Base-by-base conservation (phyloP, 306 rosid species). In the Cicer yamashitae region DNA sequence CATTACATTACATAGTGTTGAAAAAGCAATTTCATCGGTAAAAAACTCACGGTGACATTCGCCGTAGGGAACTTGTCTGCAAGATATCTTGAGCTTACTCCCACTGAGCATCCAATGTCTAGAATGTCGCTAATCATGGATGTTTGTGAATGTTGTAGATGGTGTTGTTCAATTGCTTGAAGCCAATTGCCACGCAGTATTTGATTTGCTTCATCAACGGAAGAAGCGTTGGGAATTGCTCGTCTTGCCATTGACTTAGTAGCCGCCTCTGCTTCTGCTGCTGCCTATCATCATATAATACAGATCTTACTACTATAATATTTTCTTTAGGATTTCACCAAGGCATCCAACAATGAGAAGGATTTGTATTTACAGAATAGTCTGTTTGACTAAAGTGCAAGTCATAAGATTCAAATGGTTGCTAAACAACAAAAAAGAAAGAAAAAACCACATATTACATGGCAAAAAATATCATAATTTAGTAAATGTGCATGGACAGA, bases 181-280 rank as follows among this genome's bases (percentile, higher is more conserved):
- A 89, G 88, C 91, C 93, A 89, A 67, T 84, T 85, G 47, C 89
- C 89, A 8, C 85, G 84, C 47, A 85, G 1, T 47, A 87, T 34
- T 70, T 82, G 61, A 37, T 61, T 79, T 22, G 93, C 93, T 87
- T 89, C 91, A 6, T 83, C 74, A 46, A 60, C 44, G 2, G 93
- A 85, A 20, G 88, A 48, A 70, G 86, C 93, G 41, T 66, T 41
- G 5, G 91, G 91, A 67, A 87, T 30, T 38, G 89, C 78, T 66
- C 93, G 81, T 75, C 45, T 87, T 7, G 5, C 77, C 86, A 87
- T 85, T 30, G 93, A 87, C 88, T 87, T 64, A 3, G 91, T 89
- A 71, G 93, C 91, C 25, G 89, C 80, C 79, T 89, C 89, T 13
- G 91, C 93, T 83, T 89, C 93, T 52, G 93, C 93, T 51, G 93